These are phyloP conservation scores for Nidularia pulvinata DNA, from an alignment of 768 basidiomycete species.

Conservation along the genomic window DNA sequence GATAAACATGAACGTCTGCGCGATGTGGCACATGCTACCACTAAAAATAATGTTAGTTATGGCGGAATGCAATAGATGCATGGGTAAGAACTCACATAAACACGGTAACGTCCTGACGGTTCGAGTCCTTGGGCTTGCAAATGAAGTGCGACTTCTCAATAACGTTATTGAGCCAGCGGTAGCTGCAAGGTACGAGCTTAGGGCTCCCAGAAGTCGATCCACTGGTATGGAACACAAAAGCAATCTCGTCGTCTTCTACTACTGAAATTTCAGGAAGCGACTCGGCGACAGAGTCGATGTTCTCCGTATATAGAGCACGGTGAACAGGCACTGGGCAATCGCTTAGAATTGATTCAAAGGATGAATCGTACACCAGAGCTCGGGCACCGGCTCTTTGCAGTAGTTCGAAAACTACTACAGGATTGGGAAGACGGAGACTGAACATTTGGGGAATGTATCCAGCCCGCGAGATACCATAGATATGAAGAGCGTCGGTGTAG, in stretches of 20 bases:
- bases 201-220: slow-evolving; percentile 86
- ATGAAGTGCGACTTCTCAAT: slow-evolving; percentile 59
- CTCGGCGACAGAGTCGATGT: slow-evolving; percentile 30
- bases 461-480: slow-evolving; percentile 75
- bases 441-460: slow-evolving; percentile 80
- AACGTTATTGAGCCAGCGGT: slow-evolving; percentile 63
- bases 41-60: slow-evolving; percentile 42
- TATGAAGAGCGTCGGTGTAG: slow-evolving; percentile 69
- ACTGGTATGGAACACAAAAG: slow-evolving; percentile 79
- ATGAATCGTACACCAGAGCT: slow-evolving; percentile 64
- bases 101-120: slow-evolving; percentile 65
- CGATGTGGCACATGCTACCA: slow-evolving; percentile 87
- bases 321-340: slow-evolving; percentile 51
- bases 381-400: slow-evolving; percentile 59
- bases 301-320: slow-evolving; percentile 36
- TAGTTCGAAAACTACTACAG: slow-evolving; percentile 69
- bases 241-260: slow-evolving; percentile 36
- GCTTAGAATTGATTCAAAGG: slow-evolving; percentile 42
- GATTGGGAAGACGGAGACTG: slow-evolving; percentile 76
- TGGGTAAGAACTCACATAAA: slow-evolving; percentile 60
- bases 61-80: slow-evolving; percentile 12
- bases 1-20: slow-evolving; percentile 73
- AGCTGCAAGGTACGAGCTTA: slow-evolving; percentile 74
- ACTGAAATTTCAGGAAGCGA: slow-evolving; percentile 42
- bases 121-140: slow-evolving; percentile 42